These are phyloP conservation scores for Claviceps sorghi DNA, from an alignment of 2,329 filamentous ascomycete species.

Conservation along the genomic window DNA sequence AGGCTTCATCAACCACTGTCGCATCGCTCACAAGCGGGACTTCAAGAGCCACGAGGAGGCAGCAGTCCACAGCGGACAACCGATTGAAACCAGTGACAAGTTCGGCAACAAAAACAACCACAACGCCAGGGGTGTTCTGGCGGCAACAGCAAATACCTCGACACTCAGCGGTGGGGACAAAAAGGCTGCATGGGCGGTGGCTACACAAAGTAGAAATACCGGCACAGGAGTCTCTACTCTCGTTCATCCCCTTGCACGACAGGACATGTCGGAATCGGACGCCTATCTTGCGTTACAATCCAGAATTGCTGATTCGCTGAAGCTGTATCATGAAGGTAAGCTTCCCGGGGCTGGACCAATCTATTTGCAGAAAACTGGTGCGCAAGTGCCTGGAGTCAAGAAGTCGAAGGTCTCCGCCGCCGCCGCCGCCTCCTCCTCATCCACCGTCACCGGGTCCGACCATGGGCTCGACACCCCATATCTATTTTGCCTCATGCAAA, in stretches of 20 bases:
- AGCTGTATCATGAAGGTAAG: conserved; percentile 36
- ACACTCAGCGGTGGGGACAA: conserved; percentile 10
- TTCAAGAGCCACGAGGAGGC: conserved; percentile 96
- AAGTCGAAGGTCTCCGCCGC: background rate
- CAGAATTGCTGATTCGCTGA: conserved; percentile 40
- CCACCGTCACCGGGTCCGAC: conserved; percentile 23
- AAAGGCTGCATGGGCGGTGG: conserved; percentile 7
- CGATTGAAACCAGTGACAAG: conserved; percentile 41
- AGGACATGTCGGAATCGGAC: conserved; percentile 38
- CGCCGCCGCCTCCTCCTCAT: background rate
- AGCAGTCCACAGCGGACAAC: conserved; percentile 72
- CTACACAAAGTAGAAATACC: conserved; percentile 1
- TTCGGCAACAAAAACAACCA: background rate
- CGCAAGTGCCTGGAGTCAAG: background rate
- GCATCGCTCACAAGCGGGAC: conserved; percentile 83
- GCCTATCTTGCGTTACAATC: conserved; percentile 34
- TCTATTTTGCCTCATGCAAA: conserved; percentile 50
- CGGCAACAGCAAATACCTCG: background rate
- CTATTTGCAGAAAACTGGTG: conserved; percentile 20
- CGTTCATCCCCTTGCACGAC: conserved; percentile 22
- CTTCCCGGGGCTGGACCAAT: conserved; percentile 33
- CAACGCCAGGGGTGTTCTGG: background rate
- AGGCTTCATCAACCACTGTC: conserved; percentile 98
- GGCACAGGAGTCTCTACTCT: conserved; percentile 5
- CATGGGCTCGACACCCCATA: conserved; percentile 47